Conservation (phyloP, 176 grass and related monocot genomes). For the Alopecurus myosuroides region DNA sequence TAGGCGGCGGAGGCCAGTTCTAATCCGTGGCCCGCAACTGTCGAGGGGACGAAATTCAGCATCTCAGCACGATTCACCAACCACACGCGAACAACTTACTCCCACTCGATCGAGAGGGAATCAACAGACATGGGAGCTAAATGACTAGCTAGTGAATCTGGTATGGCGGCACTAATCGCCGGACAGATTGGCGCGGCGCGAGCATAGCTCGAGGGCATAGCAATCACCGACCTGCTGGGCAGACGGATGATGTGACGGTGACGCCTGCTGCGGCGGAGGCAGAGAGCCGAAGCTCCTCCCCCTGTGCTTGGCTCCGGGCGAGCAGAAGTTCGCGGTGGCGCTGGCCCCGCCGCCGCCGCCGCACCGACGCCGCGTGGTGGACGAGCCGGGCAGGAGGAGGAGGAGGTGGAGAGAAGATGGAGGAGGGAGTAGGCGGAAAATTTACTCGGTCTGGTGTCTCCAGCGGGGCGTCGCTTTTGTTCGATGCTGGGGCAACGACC, state of each 20-base stretch:
- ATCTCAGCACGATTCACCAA: not conserved
- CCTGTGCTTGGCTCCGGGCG: not conserved
- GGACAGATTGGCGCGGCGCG: not conserved
- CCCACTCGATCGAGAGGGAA: not conserved
- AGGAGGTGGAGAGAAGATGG: not conserved
- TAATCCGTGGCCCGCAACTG: not conserved
- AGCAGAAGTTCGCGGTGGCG: not conserved
- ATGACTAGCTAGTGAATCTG: not conserved
- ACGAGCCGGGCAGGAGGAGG: not conserved
- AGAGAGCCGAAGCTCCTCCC: not conserved
- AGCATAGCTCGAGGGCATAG: not conserved
- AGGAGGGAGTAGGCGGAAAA: not conserved
- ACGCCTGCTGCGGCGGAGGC: not conserved
- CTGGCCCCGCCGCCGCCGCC: not conserved
- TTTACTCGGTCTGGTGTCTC: slow-evolving; percentile 9
- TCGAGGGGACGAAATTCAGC: not conserved
- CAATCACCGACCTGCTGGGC: not conserved
- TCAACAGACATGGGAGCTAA: not conserved
- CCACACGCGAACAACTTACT: not conserved
- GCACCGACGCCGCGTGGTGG: slow-evolving; percentile 6
- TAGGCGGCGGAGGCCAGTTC: not conserved
- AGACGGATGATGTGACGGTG: not conserved
- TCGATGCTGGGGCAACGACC: not conserved
- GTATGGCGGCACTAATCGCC: not conserved
- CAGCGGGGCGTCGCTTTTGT: slow-evolving; percentile 21